phyloP scores from a whole-genome alignment of 2,329 filamentous ascomycete genomes.

The Fusarium nygamai region DNA sequence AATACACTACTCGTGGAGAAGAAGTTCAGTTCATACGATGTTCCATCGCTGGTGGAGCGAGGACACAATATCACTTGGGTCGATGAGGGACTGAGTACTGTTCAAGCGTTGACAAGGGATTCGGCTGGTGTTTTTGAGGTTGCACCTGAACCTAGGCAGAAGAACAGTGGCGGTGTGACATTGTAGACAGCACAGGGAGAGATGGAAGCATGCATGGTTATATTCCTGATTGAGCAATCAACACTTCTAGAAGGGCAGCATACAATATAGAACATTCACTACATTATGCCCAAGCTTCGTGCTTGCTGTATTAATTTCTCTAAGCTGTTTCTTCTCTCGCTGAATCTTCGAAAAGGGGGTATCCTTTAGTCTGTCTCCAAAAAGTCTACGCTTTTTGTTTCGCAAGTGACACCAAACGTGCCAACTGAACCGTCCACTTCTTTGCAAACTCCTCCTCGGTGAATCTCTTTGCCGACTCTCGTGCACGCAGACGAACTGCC shows the following conservation, averaged over 20 bases:
- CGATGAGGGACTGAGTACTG: conserved; percentile 69
- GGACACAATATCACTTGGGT: conserved; percentile 81
- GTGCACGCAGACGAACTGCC: conserved; percentile 78
- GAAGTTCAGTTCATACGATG: conserved; percentile 69
- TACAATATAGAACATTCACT: not conserved
- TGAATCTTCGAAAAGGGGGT: conserved; percentile 45
- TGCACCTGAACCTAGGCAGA: conserved; percentile 78
- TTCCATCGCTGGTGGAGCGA: conserved; percentile 67
- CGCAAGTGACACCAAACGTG: conserved; percentile 69
- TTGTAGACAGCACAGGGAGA: conserved; percentile 39
- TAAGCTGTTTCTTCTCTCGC: conserved; percentile 19
- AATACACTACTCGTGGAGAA: conserved; percentile 75
- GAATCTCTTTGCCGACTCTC: conserved; percentile 83
- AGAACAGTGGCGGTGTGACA: conserved; percentile 72
- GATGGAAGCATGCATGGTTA: not conserved
- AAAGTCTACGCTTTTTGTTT: conserved; percentile 36
- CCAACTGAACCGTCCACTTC: conserved; percentile 81
- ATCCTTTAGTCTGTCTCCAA: conserved; percentile 49
- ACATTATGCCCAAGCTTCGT: not conserved
- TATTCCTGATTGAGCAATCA: not conserved
- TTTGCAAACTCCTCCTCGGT: conserved; percentile 86
- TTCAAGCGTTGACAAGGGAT: conserved; percentile 68
- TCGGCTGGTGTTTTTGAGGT: conserved; percentile 79
- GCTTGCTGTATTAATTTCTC: conserved; percentile 22
- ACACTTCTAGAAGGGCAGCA: not conserved